phyloP scores from a whole-genome alignment of 345 rosid species.

The Litchi chinensis region DNA sequence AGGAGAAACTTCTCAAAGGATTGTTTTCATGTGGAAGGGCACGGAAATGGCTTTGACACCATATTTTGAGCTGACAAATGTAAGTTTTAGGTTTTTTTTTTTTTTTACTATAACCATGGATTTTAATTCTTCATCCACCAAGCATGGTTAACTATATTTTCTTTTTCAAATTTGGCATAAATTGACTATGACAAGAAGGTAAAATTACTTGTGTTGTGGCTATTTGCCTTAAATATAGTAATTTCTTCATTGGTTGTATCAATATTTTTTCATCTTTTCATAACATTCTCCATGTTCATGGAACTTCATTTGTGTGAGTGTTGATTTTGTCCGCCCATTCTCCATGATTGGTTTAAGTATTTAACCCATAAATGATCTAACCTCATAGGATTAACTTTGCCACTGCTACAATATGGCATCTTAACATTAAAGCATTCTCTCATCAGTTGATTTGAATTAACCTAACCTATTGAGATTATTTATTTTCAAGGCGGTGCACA shows the following conservation, averaged over 20 bases:
- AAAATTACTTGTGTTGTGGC: too few species aligned
- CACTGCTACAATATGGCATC: not conserved
- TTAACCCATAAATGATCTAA: not conserved
- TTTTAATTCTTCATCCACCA: too few species aligned
- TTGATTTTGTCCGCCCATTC: not conserved
- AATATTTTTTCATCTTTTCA: too few species aligned
- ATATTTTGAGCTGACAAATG: slow-evolving; percentile 66
- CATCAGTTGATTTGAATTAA: not conserved
- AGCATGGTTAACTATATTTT: not conserved
- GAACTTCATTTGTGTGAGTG: not conserved
- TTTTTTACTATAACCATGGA: not conserved
- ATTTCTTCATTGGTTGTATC: not conserved
- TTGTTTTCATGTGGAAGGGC: slow-evolving; percentile 60
- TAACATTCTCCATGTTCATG: not conserved
- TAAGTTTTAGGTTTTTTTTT: slow-evolving; percentile 40
- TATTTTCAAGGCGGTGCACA: slow-evolving; percentile 52
- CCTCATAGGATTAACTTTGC: not conserved
- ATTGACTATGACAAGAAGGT: too few species aligned
- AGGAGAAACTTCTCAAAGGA: slow-evolving; percentile 63
- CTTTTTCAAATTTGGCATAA: too few species aligned
- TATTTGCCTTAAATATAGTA: too few species aligned
- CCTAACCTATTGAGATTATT: not conserved
- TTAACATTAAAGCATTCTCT: not conserved
- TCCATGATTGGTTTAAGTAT: not conserved
- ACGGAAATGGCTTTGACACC: slow-evolving; percentile 64